Evolutionary conservation across 345 rosid species (phyloP).

Genomic region (Draba incana): DNA sequence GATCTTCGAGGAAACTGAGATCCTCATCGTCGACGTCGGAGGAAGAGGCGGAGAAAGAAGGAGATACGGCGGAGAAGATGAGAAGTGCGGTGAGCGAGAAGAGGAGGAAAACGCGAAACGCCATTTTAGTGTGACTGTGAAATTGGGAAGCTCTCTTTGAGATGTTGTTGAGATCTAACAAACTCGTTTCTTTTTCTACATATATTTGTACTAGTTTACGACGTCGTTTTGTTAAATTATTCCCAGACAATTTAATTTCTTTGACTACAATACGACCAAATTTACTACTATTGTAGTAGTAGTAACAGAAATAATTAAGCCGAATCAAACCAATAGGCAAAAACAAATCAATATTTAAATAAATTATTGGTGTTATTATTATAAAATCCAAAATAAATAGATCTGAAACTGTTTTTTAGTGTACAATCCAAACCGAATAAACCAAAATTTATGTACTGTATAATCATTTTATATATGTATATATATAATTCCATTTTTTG

Average conservation of each 20-base stretch:
- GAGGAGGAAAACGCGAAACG: slow-evolving; percentile 51
- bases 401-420: too few species aligned
- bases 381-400: too few species aligned
- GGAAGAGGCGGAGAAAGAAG: slow-evolving; percentile 44
- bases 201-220: slow-evolving; percentile 7
- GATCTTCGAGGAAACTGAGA: slow-evolving; percentile 80
- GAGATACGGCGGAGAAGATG: slow-evolving; percentile 52
- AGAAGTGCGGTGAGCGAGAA: slow-evolving; percentile 56
- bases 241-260: neutral
- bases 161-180: slow-evolving; percentile 22
- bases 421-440: too few species aligned
- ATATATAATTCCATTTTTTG: too few species aligned
- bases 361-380: too few species aligned
- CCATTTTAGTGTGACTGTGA: slow-evolving; percentile 41
- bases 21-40: slow-evolving; percentile 58
- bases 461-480: too few species aligned
- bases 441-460: too few species aligned
- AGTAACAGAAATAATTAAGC: neutral
- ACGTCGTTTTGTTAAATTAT: slow-evolving; percentile 3
- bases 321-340: neutral
- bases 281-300: too few species aligned
- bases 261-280: slow-evolving; percentile 14
- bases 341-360: too few species aligned
- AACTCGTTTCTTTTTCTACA: neutral
- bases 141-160: neutral